These are phyloP conservation scores for Cercospora zeae-maydis DNA, from an alignment of 2,329 filamentous ascomycete genomes.

Conservation along the genomic window DNA sequence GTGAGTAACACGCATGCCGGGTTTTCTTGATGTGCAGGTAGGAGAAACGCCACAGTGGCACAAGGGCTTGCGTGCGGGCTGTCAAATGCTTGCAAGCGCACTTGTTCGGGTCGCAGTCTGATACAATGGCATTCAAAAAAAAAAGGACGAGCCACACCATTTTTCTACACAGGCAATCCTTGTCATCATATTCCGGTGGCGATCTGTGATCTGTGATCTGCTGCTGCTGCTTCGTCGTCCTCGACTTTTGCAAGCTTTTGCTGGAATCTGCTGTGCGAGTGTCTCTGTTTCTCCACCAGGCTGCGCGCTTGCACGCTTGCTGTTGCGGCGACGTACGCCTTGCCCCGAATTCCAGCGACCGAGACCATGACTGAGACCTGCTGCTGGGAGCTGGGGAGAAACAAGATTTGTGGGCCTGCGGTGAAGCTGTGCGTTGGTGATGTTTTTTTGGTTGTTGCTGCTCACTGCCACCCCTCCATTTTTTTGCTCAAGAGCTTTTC, in stretches of 20 bases:
- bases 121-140: slow-evolving; percentile 3
- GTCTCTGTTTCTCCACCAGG: not conserved
- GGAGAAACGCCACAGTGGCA: not conserved
- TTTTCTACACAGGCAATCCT: too few species aligned
- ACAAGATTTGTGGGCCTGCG: not conserved
- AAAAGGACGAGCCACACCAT: too few species aligned
- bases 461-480: not conserved
- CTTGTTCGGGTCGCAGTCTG: slow-evolving; percentile 1
- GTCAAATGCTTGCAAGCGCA: not conserved
- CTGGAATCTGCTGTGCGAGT: not conserved
- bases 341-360: not conserved
- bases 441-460: not conserved
- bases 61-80: not conserved
- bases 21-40: too few species aligned
- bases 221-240: not conserved
- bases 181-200: too few species aligned
- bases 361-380: not conserved
- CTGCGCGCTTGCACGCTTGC: not conserved
- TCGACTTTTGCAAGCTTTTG: not conserved
- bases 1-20: not conserved
- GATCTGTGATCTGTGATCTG: too few species aligned
- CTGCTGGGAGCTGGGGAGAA: not conserved
- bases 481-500: too few species aligned
- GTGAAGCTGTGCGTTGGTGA: not conserved
- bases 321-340: not conserved